Base-by-base conservation (phyloP, 345 rosid genomes). In the Eutrema yunnanense region DNA sequence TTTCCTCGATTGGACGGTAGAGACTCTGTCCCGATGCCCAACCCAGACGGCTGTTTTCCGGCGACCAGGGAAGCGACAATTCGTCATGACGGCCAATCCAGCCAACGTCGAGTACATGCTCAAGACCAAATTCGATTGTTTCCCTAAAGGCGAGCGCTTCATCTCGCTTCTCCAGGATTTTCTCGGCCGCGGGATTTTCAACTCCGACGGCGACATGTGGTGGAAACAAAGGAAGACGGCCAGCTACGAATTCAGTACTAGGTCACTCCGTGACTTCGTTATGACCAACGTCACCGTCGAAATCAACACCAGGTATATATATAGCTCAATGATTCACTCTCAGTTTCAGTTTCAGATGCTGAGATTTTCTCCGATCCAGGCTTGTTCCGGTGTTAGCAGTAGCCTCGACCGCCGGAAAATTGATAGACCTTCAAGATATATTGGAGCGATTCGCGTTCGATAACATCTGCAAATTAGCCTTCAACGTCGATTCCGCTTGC, bases 161-260 rank as follows among this genome's bases (percentile, higher is more conserved):
- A 76, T 62, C 12, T 8, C 38, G 3, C 2, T 34, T 29, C 84
- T 88, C 6, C 79, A 54, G 3, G 95, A 88, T 81, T 74, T 92
- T 57, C 90, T 90, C 2, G 92, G 98, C 29, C 61, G 78, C 4
- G 96, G 98, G 6, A 88, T 90, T 63, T 90, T 92, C 62, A 89
- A 86, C 65, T 73, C 76, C 2, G 86, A 92, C 29, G 96, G 89
- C 0, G 88, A 81, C 0, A 65, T 76, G 43, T 89, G 90, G 96
- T 86, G 80, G 79, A 77, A 84, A 61, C 95, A 92, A 69, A 84
- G 96, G 54, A 88, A 86, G 67, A 83, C 87, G 69, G 80, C 92
- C 0, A 92, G 96, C 71, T 85, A 84, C 22, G 95, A 92, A 67
- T 88, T 92, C 78, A 87, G 86, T 76, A 84, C 90, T 16, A 86